phyloP scores from a whole-genome alignment of 345 rosid genomes.

The Eucalyptus globulus region DNA sequence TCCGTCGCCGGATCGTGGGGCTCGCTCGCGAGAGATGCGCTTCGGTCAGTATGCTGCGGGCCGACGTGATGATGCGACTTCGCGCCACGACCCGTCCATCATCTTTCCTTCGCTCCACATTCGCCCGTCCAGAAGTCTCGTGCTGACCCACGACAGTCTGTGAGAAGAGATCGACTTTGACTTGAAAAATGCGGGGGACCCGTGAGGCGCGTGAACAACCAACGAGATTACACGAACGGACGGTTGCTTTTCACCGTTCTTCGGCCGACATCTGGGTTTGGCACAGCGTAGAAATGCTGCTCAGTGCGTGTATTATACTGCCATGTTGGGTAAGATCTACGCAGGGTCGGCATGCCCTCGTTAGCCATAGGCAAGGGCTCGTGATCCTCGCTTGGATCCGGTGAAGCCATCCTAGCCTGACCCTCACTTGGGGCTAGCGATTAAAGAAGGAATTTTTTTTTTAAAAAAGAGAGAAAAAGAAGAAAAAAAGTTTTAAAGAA shows the following conservation, averaged over 20 bases:
- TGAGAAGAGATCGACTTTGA: background rate
- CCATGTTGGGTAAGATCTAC: background rate
- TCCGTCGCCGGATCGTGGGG: background rate
- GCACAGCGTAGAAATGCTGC: background rate
- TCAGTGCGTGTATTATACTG: background rate
- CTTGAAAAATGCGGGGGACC: background rate
- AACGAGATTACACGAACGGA: background rate
- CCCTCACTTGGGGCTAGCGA: accelerated
- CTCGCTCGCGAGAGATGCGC: too few species aligned
- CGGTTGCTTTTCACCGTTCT: background rate
- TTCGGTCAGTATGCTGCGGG: background rate
- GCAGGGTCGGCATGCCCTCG: background rate
- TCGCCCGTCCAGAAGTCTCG: background rate
- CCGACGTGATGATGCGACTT: background rate
- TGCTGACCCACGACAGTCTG: background rate
- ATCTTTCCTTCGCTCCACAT: background rate
- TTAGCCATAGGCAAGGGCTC: background rate
- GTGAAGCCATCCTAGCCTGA: background rate
- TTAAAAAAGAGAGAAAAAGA: too few species aligned
- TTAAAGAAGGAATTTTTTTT: too few species aligned
- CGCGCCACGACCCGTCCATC: background rate
- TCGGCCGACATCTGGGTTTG: background rate
- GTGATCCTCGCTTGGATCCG: background rate
- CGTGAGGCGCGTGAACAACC: background rate
- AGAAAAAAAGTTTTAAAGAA: too few species aligned